Conservation (phyloP, 129 eudicot genomes). For the Ambrosia trifida region DNA sequence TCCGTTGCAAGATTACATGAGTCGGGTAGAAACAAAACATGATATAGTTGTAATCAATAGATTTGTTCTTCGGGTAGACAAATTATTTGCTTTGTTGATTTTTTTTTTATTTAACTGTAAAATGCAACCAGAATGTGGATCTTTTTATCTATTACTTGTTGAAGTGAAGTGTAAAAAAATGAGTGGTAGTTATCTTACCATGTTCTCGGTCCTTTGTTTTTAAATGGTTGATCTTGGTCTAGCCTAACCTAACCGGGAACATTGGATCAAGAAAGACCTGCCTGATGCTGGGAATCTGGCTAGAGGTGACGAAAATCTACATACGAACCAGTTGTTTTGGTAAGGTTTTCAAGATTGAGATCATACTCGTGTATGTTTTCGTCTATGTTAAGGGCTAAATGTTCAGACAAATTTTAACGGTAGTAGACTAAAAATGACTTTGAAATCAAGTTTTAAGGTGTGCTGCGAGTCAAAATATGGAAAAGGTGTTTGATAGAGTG, state of each 20-base stretch:
- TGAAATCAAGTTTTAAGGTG: no score
- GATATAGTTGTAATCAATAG: not conserved
- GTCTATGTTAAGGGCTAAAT: no score
- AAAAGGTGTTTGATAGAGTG: no score
- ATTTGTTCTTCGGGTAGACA: conserved; percentile 1
- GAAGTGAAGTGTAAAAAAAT: not conserved
- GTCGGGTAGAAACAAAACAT: conserved; percentile 13
- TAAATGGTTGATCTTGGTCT: not conserved
- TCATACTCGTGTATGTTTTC: no score
- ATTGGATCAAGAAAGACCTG: no score
- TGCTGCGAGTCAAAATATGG: no score
- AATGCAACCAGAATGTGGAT: conserved; percentile 13
- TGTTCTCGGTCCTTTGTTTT: not conserved
- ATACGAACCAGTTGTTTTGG: no score
- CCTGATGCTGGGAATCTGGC: no score
- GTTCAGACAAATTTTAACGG: no score
- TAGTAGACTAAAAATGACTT: no score
- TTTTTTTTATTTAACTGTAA: conserved; percentile 8
- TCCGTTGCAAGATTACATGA: not conserved
- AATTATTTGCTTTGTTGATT: not conserved
- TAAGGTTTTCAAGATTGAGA: no score
- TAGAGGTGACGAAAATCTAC: no score
- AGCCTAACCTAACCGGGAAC: not conserved
- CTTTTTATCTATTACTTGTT: not conserved
- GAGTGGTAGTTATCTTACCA: not conserved